Evolutionary conservation across 2,329 filamentous ascomycete species (phyloP), one percentile per base, ranked within the genome.

Genomic region (Phaeoacremonium minimum): DNA sequence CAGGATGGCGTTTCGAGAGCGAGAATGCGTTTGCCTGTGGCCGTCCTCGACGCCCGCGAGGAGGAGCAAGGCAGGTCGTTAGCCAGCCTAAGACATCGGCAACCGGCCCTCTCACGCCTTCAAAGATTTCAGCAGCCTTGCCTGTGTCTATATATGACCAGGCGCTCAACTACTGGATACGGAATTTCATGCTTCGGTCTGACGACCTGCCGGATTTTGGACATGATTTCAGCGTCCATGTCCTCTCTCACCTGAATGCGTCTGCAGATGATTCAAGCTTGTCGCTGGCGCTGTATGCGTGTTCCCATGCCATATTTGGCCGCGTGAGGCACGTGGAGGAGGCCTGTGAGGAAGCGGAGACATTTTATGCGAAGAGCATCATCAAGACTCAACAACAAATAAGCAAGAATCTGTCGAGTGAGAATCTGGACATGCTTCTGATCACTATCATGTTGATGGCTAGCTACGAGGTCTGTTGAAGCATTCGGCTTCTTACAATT

Each of bases 11-110:
- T 16, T 49, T 51, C 42, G 44, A 35, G 29, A 47, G 29, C 18
- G 50, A 52, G 34, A 49, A 50, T 40, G 22, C 33, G 4, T 52
- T 45, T 43, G 50, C 49, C 2, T 32, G 42, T 32, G 50, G 50
- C 14, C 40, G 41, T 22, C 44, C 38, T 15, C 38, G 50, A 6
- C 42, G 48, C 11, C 48, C 47, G 19, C 33, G 41, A 7, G 12
- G 30, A 26, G n/a, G 7, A 15, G 42, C 40, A 40, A 15, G 31
- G 16, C n/a, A n/a, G 22, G n/a, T n/a, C n/a, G n/a, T n/a, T n/a
- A n/a, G n/a, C n/a, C n/a, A n/a, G n/a, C n/a, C n/a, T n/a, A n/a
- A n/a, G n/a, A n/a, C n/a, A n/a, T n/a, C n/a, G n/a, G n/a, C n/a
- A n/a, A n/a, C n/a, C n/a, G n/a, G n/a, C n/a, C n/a, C n/a, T n/a